Evolutionary conservation across 2,329 filamentous ascomycete genomes (phyloP).

Genomic region (Hymenoscyphus infarciens): DNA sequence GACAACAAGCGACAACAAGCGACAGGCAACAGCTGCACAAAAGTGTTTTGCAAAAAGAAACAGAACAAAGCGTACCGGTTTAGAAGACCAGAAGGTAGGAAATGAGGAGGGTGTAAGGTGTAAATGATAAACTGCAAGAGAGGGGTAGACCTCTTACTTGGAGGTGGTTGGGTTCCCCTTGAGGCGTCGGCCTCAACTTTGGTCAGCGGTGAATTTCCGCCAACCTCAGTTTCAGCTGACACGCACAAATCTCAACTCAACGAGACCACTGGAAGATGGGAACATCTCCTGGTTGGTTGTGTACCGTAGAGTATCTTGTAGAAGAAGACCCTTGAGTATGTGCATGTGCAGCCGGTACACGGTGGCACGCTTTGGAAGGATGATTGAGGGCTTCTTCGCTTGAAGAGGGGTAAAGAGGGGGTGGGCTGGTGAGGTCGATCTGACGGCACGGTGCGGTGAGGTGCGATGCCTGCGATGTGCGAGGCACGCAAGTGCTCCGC

Average conservation of each 20-base stretch:
- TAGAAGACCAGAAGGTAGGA: not conserved
- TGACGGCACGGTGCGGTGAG: not conserved
- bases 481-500: not conserved
- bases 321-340: not conserved
- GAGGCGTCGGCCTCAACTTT: not conserved
- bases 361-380: not conserved
- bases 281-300: not conserved
- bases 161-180: not conserved
- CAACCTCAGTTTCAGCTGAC: not conserved
- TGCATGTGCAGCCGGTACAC: not conserved
- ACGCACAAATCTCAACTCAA: not conserved
- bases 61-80: not conserved
- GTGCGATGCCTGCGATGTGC: not conserved
- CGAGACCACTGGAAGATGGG: not conserved
- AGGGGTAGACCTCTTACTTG: not conserved
- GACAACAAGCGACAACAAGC: not conserved
- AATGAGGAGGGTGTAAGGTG: not conserved
- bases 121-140: not conserved
- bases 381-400: not conserved
- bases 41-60: not conserved
- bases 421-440: no score
- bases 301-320: not conserved
- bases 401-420: not conserved
- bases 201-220: not conserved
- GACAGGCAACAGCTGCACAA: not conserved